These are phyloP conservation scores for Ceriops tagal DNA, from an alignment of 345 rosid species.

Conservation along the genomic window DNA sequence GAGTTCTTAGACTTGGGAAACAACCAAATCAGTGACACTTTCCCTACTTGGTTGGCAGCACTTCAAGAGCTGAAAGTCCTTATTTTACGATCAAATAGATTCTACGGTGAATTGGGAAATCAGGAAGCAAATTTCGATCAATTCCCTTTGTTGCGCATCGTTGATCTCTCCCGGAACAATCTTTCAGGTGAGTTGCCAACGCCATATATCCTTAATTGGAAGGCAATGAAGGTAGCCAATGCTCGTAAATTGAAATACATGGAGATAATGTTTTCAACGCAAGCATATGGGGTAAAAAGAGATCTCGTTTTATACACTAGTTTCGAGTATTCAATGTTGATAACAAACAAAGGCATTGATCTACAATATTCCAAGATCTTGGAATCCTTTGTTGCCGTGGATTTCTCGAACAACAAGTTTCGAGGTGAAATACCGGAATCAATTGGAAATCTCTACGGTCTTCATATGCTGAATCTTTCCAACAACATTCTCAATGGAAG, in stretches of 20 bases:
- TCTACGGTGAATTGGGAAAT: not conserved
- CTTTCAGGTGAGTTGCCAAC: slow-evolving; percentile 10
- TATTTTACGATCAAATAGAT: slow-evolving; percentile 6
- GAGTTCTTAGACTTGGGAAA: slow-evolving; percentile 11
- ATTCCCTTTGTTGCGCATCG: not conserved
- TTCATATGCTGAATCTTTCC: not conserved
- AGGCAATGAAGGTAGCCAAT: not conserved
- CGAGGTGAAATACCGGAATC: not conserved
- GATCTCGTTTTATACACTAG: no score
- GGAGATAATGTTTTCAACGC: no score
- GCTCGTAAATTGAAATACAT: not conserved
- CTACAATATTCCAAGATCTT: not conserved
- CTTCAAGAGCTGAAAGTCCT: slow-evolving; percentile 4
- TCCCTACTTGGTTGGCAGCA: slow-evolving; percentile 13
- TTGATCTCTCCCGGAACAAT: slow-evolving; percentile 5
- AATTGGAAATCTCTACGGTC: not conserved
- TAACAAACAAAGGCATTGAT: not conserved
- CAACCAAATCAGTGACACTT: slow-evolving; percentile 11
- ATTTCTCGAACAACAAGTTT: slow-evolving; percentile 2
- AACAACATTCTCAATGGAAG: not conserved
- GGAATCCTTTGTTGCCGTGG: not conserved
- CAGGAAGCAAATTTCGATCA: not conserved
- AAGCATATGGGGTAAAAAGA: no score
- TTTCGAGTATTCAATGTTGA: no score
- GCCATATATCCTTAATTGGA: not conserved